Conservation (phyloP, 306 rosid species). For the Argentina anserina region DNA sequence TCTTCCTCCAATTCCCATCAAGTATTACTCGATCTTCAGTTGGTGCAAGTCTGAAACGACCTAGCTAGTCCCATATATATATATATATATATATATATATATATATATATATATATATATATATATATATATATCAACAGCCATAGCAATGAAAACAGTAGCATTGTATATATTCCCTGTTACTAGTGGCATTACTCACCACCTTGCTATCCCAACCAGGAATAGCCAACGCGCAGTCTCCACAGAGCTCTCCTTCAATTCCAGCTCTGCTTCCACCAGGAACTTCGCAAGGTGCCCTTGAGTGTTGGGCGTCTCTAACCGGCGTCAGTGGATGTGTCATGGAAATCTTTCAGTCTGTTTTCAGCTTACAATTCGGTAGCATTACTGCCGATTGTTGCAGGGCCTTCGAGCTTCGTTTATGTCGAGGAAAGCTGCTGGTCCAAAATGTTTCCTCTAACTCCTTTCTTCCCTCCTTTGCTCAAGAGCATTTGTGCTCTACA, state of each 20-base stretch:
- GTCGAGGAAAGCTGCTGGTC: not conserved
- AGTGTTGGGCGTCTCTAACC: slow-evolving; percentile 4
- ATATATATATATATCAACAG: not conserved
- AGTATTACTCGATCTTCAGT: not conserved
- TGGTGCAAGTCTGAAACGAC: not conserved
- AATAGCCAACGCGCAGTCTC: not conserved
- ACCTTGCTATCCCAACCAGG: not conserved
- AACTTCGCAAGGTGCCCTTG: not conserved
- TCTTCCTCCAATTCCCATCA: not conserved
- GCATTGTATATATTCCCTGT: not conserved
- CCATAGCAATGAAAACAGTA: not conserved
- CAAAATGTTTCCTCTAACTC: slow-evolving; percentile 6
- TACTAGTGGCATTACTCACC: not conserved
- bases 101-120: too few species aligned
- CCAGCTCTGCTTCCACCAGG: not conserved
- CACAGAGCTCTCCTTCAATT: not conserved
- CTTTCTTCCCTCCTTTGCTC: slow-evolving; percentile 19
- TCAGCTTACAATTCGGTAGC: not conserved
- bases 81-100: too few species aligned
- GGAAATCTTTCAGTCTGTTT: not conserved
- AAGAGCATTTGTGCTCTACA: not conserved
- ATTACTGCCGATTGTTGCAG: not conserved
- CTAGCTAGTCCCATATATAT: not conserved
- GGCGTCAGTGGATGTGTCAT: not conserved
- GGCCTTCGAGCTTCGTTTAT: not conserved